These are phyloP conservation scores for Gastrodia elata DNA, from an alignment of 106 monocot genomes.

Conservation along the genomic window DNA sequence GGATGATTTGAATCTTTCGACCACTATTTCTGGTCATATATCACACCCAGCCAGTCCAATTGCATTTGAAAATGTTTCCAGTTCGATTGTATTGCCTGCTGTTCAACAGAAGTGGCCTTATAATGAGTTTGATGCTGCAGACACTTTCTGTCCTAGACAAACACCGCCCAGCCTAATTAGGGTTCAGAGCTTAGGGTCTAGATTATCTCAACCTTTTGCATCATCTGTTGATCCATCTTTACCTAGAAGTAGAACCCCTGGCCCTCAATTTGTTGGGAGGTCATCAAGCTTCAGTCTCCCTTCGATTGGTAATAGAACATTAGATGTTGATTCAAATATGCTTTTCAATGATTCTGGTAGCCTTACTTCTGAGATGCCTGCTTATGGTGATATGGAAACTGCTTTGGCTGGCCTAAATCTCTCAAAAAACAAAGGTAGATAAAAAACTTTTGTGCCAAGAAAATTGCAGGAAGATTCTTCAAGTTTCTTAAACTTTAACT, in stretches of 20 bases:
- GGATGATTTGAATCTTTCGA: slow-evolving; percentile 37
- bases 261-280: slow-evolving; percentile 29
- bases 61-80: slow-evolving; percentile 24
- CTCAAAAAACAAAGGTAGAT: slow-evolving; percentile 22
- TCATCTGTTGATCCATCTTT: slow-evolving; percentile 27
- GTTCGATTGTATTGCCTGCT: slow-evolving; percentile 18
- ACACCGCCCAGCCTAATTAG: slow-evolving; percentile 31
- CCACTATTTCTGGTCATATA: slow-evolving; percentile 19
- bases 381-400: slow-evolving; percentile 39
- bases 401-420: slow-evolving; percentile 44
- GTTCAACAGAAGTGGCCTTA: slow-evolving; percentile 12
- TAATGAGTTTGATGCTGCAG: slow-evolving; percentile 18
- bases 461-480: slow-evolving; percentile 5
- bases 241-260: slow-evolving; percentile 38
- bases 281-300: slow-evolving; percentile 28
- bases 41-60: slow-evolving; percentile 28
- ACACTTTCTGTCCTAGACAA: slow-evolving; percentile 17
- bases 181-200: slow-evolving; percentile 47
- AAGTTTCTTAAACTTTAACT: slow-evolving; percentile 14
- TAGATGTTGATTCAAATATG: slow-evolving; percentile 13
- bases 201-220: slow-evolving; percentile 37
- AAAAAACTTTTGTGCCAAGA: slow-evolving; percentile 14
- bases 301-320: slow-evolving; percentile 14
- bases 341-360: slow-evolving; percentile 19
- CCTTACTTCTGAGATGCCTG: slow-evolving; percentile 17